Evolutionary conservation across 1,284 basidiomycete genomes (phyloP), one percentile per base, ranked within the genome.

Genomic region (Amylostereum chailletii): DNA sequence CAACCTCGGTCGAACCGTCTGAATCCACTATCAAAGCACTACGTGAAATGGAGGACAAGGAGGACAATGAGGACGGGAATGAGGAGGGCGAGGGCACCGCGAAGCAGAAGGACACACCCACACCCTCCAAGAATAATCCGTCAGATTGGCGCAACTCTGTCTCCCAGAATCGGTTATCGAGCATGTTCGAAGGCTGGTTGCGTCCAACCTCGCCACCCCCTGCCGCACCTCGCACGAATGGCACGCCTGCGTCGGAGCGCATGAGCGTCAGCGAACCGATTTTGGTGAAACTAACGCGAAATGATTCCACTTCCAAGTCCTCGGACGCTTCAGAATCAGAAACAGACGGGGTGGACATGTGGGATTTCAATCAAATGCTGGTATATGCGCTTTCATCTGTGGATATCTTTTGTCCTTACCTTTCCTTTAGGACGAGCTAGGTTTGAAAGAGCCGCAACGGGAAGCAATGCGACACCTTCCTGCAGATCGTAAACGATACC

Each of bases 241-340:
- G 65, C 31, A 54, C 63, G 11, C 54, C 56, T 9, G 49, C 64
- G 1, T 53, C 67, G 1, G 75, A 76, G 45, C 74, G 74, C 48
- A 75, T 77, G 62, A 77, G 74, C 42, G 81, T 86, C 45, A 86
- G 85, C 60, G 85, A 85, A 53, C 85, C 84, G 1, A 75, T 67
- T 39, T 68, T 80, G 5, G 60, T 86, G 26, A 70, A 74, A 46
- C 70, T 71, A 19, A 19, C 19, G 19, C 19, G 19, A 19, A 19
- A 19, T 19, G 19, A 19, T 19, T 19, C 19, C 19, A 19, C 19
- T 19, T 19, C 19, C 19, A 19, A 19, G 19, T 19, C 19, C 19
- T 19, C 19, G 19, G 19, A 19, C 19, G 19, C 19, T 19, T 19
- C 19, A 39, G 55, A 59, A 3, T 58, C 58, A 31, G 65, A 65